Conservation (phyloP, 1,284 basidiomycete species). For the Lentinus polychrous region DNA sequence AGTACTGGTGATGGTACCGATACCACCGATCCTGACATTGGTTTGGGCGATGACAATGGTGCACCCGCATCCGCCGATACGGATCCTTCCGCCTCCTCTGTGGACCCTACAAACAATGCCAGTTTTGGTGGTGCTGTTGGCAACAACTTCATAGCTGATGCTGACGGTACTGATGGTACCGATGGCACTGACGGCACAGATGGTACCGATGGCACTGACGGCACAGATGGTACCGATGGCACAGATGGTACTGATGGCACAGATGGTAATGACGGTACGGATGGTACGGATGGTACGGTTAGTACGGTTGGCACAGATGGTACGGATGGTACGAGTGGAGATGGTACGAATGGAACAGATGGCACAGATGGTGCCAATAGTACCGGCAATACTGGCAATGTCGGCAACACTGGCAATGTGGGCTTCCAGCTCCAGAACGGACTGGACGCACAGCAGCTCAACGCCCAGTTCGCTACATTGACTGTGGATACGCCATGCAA, state of each 20-base stretch:
- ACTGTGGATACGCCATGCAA: conserved; percentile 34
- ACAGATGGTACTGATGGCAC: conserved; percentile 5
- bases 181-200: background rate
- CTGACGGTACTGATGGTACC: conserved; percentile 6
- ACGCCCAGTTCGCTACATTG: conserved; percentile 40
- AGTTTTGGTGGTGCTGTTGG: conserved; percentile 1
- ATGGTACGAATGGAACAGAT: background rate
- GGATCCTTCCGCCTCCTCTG: background rate
- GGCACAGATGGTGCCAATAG: background rate
- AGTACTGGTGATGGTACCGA: conserved; percentile 3
- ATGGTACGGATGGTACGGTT: background rate
- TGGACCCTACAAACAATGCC: background rate
- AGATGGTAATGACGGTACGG: conserved; percentile 2
- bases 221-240: conserved; percentile 5
- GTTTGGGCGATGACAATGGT: background rate
- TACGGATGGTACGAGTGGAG: background rate
- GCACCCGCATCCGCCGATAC: conserved; percentile 12
- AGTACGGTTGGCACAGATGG: background rate
- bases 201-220: conserved; percentile 1
- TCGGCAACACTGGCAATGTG: conserved; percentile 3
- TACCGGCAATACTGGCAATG: conserved; percentile 2
- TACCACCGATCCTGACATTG: conserved; percentile 10
- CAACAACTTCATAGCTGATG: conserved; percentile 12
- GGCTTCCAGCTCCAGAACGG: conserved; percentile 38
- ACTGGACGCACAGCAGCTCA: conserved; percentile 42